A percentile compares a stretch with the other conserved stretches of the same genome.
These are phyloP conservation scores for Coemansia sp. DNA, from an alignment of 192 early-diverging fungal species.

Conservation along the genomic window DNA sequence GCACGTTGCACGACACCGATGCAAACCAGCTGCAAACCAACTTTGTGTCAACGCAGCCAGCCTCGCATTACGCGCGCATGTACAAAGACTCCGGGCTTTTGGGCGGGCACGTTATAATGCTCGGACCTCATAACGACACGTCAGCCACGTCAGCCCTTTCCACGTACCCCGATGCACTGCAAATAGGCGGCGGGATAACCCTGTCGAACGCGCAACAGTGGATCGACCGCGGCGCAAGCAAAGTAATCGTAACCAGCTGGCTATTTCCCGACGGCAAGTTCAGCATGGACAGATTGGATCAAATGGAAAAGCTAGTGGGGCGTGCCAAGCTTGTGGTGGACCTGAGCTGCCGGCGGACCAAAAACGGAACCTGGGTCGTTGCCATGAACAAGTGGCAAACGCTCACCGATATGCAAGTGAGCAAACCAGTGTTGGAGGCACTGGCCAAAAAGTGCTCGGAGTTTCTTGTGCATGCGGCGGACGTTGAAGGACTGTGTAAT, in stretches of 20 bases:
- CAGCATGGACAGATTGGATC: conserved; percentile 60
- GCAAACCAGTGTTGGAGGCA: conserved; percentile 55
- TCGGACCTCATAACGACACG: conserved; percentile 81
- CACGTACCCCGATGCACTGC: conserved; percentile 84
- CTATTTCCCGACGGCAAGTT: conserved; percentile 84
- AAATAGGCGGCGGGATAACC: conserved; percentile 93
- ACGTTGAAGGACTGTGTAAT: conserved; percentile 94
- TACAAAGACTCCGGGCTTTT: conserved; percentile 69
- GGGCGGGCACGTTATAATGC: conserved; percentile 94
- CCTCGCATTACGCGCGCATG: conserved; percentile 78
- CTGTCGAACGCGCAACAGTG: conserved; percentile 82
- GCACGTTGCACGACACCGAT: conserved; percentile 69
- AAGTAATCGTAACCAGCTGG: conserved; percentile 97
- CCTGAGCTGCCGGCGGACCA: conserved; percentile 67
- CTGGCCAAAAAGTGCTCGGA: conserved; percentile 72
- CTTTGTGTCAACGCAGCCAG: conserved; percentile 84
- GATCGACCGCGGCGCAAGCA: conserved; percentile 81
- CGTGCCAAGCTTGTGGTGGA: conserved; percentile 62
- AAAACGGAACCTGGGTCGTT: conserved; percentile 76
- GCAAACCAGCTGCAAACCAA: conserved; percentile 74
- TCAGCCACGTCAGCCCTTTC: conserved; percentile 79
- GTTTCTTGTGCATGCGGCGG: conserved; percentile 96
- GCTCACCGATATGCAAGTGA: conserved; percentile 82
- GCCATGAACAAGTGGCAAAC: conserved; percentile 99
- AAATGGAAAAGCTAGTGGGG: conserved; percentile 48